Base-by-base conservation (phyloP, 805 yeast species). In the Saccharomycopsis fermentans region DNA sequence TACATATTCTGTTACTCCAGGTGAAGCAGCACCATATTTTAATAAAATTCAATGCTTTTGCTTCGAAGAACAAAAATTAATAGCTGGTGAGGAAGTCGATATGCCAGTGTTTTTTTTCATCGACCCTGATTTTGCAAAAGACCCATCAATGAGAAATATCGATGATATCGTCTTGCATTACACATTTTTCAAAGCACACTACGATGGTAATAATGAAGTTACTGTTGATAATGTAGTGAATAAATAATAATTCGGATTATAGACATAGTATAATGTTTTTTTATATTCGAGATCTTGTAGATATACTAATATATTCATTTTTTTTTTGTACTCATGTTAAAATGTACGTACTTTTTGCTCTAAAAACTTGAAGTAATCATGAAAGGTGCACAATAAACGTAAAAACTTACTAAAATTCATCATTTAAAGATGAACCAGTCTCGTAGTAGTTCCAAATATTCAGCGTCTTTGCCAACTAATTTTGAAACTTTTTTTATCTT, bases 61-160 rank as follows among this genome's bases (percentile, higher is more conserved):
- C 69, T 94, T 94, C 68, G 99, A 94, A 74, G 99, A 94, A 70
- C 99, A 94, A 71, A 81, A 88, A 71, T 76, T 94, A 63, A 79
- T 83, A 58, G 96, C 97, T 2, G 97, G 97, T 8, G 99, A 94
- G 72, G 97, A 94, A 69, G 96, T 94, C 17, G 99, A 94, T 69
- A 94, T 94, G 99, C 99, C 99, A 0, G 89, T 94, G 8, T 94
- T 94, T 74, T 94, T 91, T 79, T 91, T 91, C 71, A 88, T 91
- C 52, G 98, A 91, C 69, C 98, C 98, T 0, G 98, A 91, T 64
- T 92, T 87, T 71, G 94, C 94, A 52, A 82, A 84, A 60, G 98
- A 91, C 69, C 97, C 99, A 4, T 78, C 82, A 36, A 89, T 94
- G 95, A 82, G 91, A 70, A 87, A 89, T 66, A 84, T 91, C 47